These are phyloP conservation scores for Dujonia santamariae DNA, from an alignment of 1,139 yeast species.

Conservation along the genomic window DNA sequence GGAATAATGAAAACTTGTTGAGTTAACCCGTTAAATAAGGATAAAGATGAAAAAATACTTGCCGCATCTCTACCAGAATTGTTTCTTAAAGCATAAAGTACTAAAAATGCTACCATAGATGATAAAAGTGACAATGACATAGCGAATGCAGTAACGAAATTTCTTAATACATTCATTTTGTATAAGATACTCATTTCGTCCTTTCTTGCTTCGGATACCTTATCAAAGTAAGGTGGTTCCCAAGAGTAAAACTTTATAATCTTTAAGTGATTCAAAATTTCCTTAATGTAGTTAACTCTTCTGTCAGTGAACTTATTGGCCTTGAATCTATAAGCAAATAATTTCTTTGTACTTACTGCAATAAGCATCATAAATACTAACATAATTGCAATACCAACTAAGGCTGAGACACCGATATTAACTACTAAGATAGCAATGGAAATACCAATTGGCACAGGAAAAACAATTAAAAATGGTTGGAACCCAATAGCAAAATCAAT, in stretches of 20 bases:
- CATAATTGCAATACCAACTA: conserved; percentile 33
- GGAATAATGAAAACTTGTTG: conserved; percentile 62
- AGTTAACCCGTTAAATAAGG: conserved; percentile 64
- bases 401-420: conserved; percentile 34
- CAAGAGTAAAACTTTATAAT: conserved; percentile 51
- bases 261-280: conserved; percentile 33
- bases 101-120: conserved; percentile 72
- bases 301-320: conserved; percentile 32
- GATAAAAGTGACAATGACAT: conserved; percentile 63
- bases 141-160: conserved; percentile 56
- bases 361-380: conserved; percentile 23
- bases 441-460: conserved; percentile 29
- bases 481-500: conserved; percentile 33
- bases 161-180: conserved; percentile 53
- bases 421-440: conserved; percentile 30
- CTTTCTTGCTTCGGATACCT: conserved; percentile 44
- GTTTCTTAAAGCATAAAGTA: conserved; percentile 49
- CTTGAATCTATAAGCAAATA: conserved; percentile 24
- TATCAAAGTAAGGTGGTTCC: conserved; percentile 59
- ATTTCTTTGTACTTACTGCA: conserved; percentile 20
- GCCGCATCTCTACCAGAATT: conserved; percentile 57
- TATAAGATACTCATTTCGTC: conserved; percentile 49
- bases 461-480: conserved; percentile 26
- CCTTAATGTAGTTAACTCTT: conserved; percentile 32
- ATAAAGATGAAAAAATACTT: conserved; percentile 73